Base-by-base conservation (phyloP, 164 flowering plant genomes). In the Tetracentron sinense region DNA sequence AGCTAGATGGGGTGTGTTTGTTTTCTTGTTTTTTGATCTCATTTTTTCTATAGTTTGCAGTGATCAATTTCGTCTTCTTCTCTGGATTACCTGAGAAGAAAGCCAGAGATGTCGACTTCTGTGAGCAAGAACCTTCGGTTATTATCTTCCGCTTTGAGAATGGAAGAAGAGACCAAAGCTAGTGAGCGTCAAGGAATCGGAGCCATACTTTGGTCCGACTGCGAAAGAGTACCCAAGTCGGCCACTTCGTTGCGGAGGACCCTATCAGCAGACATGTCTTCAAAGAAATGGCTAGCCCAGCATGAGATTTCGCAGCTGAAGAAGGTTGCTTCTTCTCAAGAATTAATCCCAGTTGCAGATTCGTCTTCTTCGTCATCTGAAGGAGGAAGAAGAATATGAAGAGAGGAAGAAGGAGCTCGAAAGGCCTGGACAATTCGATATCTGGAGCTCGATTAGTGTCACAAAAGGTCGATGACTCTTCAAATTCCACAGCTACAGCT, bases 221-320 rank as follows among this genome's bases (percentile, higher is more conserved):
- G 22, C 27, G 77, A 72, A 16, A 44, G 38, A n/a, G n/a, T n/a
- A 30, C 29, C 61, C 16, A 69, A 65, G 27, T 33, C 69, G 35
- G 48, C 72, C 44, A 33, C 63, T 42, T 79, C 90, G 0, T 69
- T 88, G 2, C 60, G 87, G 33, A 67, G 90, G 62, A 83, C 90
- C 28, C 75, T 85, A 3, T 88, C 94, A 0, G 86, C 90, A 0
- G 90, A 88, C 58, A 85, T 83, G 88, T 81, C 88, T 17, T 83
- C 90, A 31, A 81, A 74, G 72, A 73, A 73, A 70, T 87, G 89
- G 86, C 50, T 77, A 10, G 38, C 73, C 0, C 80, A 81, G 46
- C 38, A 77, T 50, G 76, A 77, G 15, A 35, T 76, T 28, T 63
- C 74, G 19, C 71, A 74, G n/a, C 28, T 80, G 60, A 82, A 77